Evolutionary conservation across 1,284 basidiomycete genomes (phyloP), one percentile per base, ranked within the genome.

Genomic region (Cryptococcus neoformans): DNA sequence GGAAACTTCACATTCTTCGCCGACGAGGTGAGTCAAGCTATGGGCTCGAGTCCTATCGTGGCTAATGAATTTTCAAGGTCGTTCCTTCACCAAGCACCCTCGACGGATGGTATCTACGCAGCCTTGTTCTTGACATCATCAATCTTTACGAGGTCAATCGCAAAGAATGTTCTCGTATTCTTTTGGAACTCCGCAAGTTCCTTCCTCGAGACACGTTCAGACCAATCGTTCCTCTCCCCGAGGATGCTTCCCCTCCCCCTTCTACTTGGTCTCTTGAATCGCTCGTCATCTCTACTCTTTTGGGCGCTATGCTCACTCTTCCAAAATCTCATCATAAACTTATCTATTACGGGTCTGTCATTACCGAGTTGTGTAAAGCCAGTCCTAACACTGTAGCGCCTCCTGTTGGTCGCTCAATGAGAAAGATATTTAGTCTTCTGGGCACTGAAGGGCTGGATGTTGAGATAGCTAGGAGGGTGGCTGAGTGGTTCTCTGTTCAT

Each of bases 61-160:
- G 14, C 17, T 42, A 16, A 40, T 49, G 17, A 54, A 44, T 35
- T 59, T 59, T 42, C 28, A 64, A 92, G 89, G 78, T 90, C 14
- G 87, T 91, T 0, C 91, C 91, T 0, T 82, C 87, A 53, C 83
- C 87, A 3, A 82, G 81, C 48, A 87, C 86, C 1, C 83, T 89
- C 0, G 79, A 83, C 7, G 91, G 92, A 1, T 94, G 94, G 73
- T 83, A 88, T 35, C 82, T 96, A 14, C 88, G 88, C 28, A 83
- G 87, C 8, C 81, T 87, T 34, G 74, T 97, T 8, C 78, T 85
- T n/a, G 94, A 98, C 72, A 84, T 89, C 48, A 79, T 97, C 54
- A 86, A 92, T 64, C 88, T 98, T 36, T 99, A 91, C 72, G 95
- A 99, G 75, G 85, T 96, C 49, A 99, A 99, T 75, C 85, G 95